Evolutionary conservation across 106 monocot genomes (phyloP).

Genomic region (Dactylorhiza incarnata): DNA sequence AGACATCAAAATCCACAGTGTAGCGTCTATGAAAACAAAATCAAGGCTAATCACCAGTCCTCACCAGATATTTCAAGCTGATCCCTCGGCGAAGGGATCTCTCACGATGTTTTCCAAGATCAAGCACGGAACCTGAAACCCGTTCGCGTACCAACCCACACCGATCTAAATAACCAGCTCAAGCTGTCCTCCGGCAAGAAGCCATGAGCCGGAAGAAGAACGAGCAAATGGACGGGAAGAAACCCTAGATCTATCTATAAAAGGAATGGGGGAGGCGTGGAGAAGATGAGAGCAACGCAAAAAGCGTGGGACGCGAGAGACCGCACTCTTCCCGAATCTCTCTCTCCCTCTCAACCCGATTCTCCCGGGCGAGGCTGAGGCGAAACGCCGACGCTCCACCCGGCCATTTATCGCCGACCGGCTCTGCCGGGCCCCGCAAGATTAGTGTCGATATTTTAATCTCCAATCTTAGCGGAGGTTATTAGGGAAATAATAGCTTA

Average conservation of each 20-base stretch:
- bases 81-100: neutral
- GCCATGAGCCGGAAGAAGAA: neutral
- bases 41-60: neutral
- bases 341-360: neutral
- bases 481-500: no score
- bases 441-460: neutral
- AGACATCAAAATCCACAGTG: neutral
- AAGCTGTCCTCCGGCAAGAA: neutral
- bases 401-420: neutral
- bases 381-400: neutral
- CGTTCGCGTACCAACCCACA: neutral
- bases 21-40: neutral
- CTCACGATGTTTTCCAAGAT: neutral
- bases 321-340: neutral
- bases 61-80: neutral
- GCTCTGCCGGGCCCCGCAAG: neutral
- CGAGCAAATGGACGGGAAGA: neutral
- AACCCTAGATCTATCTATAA: slow-evolving; percentile 7
- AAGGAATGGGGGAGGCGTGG: neutral
- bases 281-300: neutral
- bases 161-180: neutral
- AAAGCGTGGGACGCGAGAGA: neutral
- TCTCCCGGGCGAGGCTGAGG: neutral
- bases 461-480: no score
- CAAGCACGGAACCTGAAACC: neutral